Evolutionary conservation across 768 basidiomycete genomes (phyloP).

Genomic region (Trametes elegans): DNA sequence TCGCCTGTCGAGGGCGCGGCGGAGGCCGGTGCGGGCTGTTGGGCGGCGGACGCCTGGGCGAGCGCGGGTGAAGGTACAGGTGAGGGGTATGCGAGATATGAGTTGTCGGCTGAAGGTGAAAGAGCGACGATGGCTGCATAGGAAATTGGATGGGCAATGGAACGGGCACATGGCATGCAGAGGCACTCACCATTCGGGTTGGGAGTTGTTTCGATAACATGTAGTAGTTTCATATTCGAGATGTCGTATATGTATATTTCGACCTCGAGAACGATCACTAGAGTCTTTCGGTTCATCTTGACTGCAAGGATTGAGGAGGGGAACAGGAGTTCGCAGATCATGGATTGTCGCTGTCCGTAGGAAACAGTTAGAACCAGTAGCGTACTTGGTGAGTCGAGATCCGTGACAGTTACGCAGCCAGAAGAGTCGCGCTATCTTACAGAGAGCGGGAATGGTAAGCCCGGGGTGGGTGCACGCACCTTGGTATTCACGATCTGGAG

Average conservation of each 20-base stretch:
- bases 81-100: slow-evolving; percentile 95
- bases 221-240: slow-evolving; percentile 94
- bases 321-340: slow-evolving; percentile 98
- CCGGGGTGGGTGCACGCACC: slow-evolving; percentile 49
- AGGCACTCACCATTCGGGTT: slow-evolving; percentile 82
- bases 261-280: slow-evolving; percentile 94
- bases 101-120: slow-evolving; percentile 89
- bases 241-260: slow-evolving; percentile 99
- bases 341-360: slow-evolving; percentile 80
- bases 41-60: slow-evolving; percentile 35
- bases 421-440: too few relatives aligned
- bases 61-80: slow-evolving; percentile 83
- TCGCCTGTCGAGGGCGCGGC: slow-evolving; percentile 61
- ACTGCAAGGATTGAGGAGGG: slow-evolving; percentile 97
- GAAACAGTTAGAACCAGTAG: background rate
- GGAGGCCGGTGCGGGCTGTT: slow-evolving; percentile 34
- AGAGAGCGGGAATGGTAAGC: too few relatives aligned
- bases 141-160: background rate
- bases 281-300: slow-evolving; percentile 94
- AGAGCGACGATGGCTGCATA: slow-evolving; percentile 86
- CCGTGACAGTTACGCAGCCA: too few relatives aligned
- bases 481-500: slow-evolving; percentile 99
- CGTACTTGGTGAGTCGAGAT: too few relatives aligned
- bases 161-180: background rate
- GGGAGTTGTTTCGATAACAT: slow-evolving; percentile 94